Conservation (phyloP, 306 rosid species). For the Acacia acuminata region DNA sequence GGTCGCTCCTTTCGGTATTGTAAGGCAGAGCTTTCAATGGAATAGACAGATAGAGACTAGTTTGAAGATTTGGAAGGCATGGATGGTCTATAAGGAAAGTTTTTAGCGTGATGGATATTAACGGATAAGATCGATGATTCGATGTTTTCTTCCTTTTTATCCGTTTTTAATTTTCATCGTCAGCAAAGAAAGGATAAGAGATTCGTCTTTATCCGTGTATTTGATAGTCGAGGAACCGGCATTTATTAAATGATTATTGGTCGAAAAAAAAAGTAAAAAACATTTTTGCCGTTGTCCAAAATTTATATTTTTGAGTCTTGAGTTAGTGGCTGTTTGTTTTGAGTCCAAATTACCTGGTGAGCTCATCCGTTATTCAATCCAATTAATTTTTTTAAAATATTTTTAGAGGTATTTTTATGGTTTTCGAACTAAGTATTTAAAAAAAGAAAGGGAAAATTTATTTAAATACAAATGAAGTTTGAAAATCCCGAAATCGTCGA, state of each 20-base stretch:
- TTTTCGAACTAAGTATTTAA: no score
- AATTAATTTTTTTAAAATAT: no score
- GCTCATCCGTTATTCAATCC: no score
- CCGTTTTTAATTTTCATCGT: background rate
- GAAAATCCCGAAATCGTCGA: no score
- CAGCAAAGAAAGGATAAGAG: slow-evolving; percentile 19
- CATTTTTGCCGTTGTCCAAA: no score
- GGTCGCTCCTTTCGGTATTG: background rate
- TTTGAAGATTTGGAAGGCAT: background rate
- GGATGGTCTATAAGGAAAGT: slow-evolving; percentile 34
- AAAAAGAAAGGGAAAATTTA: no score
- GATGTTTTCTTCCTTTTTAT: background rate
- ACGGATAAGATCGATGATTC: slow-evolving; percentile 35
- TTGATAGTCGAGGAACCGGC: background rate
- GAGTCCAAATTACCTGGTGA: no score
- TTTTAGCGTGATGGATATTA: background rate
- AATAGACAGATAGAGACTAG: slow-evolving; percentile 7
- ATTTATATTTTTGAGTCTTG: no score
- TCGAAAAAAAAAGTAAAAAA: no score
- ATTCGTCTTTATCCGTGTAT: slow-evolving; percentile 41
- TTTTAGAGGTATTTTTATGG: no score
- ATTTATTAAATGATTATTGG: background rate
- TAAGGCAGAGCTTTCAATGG: slow-evolving; percentile 18
- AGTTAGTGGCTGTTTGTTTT: no score
- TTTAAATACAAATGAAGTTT: no score